A percentile compares a stretch with the other conserved stretches of the same genome.
These are phyloP conservation scores for Tricholoma sp. DNA, from an alignment of 768 basidiomycete genomes.

Conservation along the genomic window DNA sequence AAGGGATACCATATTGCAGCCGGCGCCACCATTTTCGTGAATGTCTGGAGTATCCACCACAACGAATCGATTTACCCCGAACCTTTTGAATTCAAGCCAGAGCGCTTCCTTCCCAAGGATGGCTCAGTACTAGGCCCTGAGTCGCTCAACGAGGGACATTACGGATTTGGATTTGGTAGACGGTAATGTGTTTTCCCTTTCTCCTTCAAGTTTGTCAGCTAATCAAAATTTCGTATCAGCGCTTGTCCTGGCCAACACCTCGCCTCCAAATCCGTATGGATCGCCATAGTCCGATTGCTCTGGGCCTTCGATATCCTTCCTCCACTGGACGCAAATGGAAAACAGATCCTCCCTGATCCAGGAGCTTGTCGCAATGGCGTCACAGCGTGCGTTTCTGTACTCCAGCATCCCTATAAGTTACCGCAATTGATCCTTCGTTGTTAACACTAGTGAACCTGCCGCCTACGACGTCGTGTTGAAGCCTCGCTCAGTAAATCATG, in stretches of 20 bases:
- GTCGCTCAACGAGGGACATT: constrained; percentile 1
- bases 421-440: background rate
- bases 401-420: background rate
- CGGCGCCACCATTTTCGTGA: constrained; percentile 1
- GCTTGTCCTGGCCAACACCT: constrained; percentile 1
- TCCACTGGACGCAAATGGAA: background rate
- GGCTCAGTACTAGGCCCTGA: background rate
- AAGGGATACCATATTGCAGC: constrained; percentile 5
- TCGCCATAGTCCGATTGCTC: constrained; percentile 2
- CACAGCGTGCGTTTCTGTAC: constrained; percentile 6
- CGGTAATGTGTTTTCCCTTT: background rate
- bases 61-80: background rate
- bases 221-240: background rate
- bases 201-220: background rate
- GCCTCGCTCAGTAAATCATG: background rate
- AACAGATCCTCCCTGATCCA: background rate
- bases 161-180: constrained; percentile 1
- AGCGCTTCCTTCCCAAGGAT: background rate
- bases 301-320: constrained; percentile 6
- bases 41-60: constrained; percentile 5
- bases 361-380: constrained; percentile 3
- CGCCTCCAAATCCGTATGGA: constrained; percentile 4
- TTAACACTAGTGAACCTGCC: background rate
- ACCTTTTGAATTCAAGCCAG: constrained; percentile 2
- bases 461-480: background rate